These are phyloP conservation scores for Venustampulla echinocandica DNA, from an alignment of 495 filamentous ascomycete species.

Conservation along the genomic window DNA sequence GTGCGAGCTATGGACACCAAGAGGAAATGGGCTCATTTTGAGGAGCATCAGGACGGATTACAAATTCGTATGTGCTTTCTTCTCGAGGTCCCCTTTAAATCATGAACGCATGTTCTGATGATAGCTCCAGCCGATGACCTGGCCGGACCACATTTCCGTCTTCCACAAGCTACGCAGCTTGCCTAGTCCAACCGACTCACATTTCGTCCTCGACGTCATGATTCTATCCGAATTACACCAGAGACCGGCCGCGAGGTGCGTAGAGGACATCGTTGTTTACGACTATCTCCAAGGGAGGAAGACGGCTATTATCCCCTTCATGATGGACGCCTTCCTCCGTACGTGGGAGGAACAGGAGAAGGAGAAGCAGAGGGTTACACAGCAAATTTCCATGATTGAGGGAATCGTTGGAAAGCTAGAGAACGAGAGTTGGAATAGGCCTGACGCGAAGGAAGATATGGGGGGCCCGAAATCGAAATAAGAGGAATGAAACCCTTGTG, in stretches of 20 bases:
- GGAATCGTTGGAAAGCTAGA: slow-evolving; percentile 53
- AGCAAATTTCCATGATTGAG: slow-evolving; percentile 34
- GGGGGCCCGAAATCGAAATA: no score
- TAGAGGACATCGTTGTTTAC: slow-evolving; percentile 80
- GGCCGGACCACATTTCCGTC: slow-evolving; percentile 77
- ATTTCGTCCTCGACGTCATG: slow-evolving; percentile 44
- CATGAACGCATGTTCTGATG: background rate
- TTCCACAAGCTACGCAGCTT: slow-evolving; percentile 68
- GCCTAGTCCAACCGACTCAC: slow-evolving; percentile 24
- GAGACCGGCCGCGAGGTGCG: slow-evolving; percentile 66
- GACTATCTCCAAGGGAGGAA: slow-evolving; percentile 61
- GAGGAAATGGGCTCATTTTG: slow-evolving; percentile 66
- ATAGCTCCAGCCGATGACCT: slow-evolving; percentile 65
- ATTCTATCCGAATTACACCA: slow-evolving; percentile 75
- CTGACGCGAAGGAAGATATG: slow-evolving; percentile 22
- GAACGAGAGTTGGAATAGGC: slow-evolving; percentile 62
- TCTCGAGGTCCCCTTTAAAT: background rate
- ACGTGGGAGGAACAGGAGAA: slow-evolving; percentile 62
- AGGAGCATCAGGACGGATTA: slow-evolving; percentile 75
- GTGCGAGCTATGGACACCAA: slow-evolving; percentile 59
- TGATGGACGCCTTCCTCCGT: slow-evolving; percentile 53
- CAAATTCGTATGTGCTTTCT: slow-evolving; percentile 66
- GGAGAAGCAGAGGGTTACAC: slow-evolving; percentile 37
- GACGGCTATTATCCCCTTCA: slow-evolving; percentile 53
- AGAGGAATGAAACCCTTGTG: no score